Conservation (phyloP, 768 basidiomycete genomes). For the Boletus coccyginus region DNA sequence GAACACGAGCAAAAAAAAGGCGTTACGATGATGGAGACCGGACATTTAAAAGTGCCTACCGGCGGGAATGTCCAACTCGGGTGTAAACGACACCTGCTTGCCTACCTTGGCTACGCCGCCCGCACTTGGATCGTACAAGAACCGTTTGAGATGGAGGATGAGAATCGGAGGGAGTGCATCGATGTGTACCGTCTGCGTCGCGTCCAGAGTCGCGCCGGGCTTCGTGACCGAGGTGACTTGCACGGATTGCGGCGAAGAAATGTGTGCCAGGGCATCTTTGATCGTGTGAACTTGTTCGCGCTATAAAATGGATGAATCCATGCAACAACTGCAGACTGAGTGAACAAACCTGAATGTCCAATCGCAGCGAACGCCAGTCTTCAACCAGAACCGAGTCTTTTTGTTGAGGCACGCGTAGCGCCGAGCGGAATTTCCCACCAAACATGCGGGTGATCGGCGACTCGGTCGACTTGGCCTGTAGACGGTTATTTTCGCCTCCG, state of each 20-base stretch:
- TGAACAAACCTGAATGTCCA: constrained; percentile 78
- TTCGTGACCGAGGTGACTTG: constrained; percentile 59
- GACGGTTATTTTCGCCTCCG: background rate
- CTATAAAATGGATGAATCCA: constrained; percentile 33
- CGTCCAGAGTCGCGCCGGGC: constrained; percentile 64
- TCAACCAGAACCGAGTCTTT: constrained; percentile 87
- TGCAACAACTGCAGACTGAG: background rate
- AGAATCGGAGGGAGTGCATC: constrained; percentile 82
- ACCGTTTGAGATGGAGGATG: constrained; percentile 88
- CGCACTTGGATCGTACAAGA: constrained; percentile 75
- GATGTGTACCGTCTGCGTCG: constrained; percentile 68
- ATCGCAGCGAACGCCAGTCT: constrained; percentile 83
- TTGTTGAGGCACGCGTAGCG: constrained; percentile 75
- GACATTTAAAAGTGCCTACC: constrained; percentile 38
- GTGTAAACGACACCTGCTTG: constrained; percentile 75
- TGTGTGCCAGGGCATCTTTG: constrained; percentile 75
- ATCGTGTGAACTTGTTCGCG: constrained; percentile 74
- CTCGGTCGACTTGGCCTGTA: constrained; percentile 72
- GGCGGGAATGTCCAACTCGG: constrained; percentile 72
- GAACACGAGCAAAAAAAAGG: too few relatives aligned
- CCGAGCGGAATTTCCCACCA: constrained; percentile 87
- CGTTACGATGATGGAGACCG: accelerated
- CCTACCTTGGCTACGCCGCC: constrained; percentile 82
- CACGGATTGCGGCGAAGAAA: constrained; percentile 78
- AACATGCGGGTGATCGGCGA: constrained; percentile 92